phyloP scores from a whole-genome alignment of 768 basidiomycete species.

The Dendrothele bispora region DNA sequence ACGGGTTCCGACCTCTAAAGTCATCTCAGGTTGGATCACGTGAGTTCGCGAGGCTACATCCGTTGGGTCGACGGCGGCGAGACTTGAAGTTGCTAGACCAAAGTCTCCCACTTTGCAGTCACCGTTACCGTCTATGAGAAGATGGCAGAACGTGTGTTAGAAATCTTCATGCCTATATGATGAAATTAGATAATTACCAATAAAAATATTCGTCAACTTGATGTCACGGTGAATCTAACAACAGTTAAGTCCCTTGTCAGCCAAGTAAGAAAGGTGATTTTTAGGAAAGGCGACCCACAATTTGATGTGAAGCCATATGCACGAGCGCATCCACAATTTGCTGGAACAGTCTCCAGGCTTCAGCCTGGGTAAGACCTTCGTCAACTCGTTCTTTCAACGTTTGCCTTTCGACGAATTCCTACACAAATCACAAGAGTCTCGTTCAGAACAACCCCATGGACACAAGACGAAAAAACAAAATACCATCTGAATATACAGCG shows the following conservation, averaged over 20 bases:
- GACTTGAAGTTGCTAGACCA: constrained; percentile 82
- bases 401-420: constrained; percentile 92
- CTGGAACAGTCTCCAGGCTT: constrained; percentile 87
- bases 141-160: background rate
- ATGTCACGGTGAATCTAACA: constrained; percentile 78
- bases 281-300: constrained; percentile 45
- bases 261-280: background rate
- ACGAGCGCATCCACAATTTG: constrained; percentile 89
- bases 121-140: constrained; percentile 64
- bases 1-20: constrained; percentile 85
- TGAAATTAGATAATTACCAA: constrained; percentile 51
- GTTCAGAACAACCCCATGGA: background rate
- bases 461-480: too few relatives aligned
- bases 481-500: constrained; percentile 95
- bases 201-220: constrained; percentile 92
- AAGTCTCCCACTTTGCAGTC: constrained; percentile 96
- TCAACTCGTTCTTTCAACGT: constrained; percentile 86
- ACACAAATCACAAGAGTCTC: constrained; percentile 10
- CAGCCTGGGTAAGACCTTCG: constrained; percentile 79
- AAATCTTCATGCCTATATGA: constrained; percentile 21
- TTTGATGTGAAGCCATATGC: constrained; percentile 87
- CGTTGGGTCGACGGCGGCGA: constrained; percentile 76
- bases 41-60: constrained; percentile 51
- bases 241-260: background rate
- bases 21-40: constrained; percentile 64